A percentile compares a stretch with the other conserved stretches of the same genome.
Conservation (phyloP, 371 early-diverging fungal species). For the Syncephalastrum contaminatum region DNA sequence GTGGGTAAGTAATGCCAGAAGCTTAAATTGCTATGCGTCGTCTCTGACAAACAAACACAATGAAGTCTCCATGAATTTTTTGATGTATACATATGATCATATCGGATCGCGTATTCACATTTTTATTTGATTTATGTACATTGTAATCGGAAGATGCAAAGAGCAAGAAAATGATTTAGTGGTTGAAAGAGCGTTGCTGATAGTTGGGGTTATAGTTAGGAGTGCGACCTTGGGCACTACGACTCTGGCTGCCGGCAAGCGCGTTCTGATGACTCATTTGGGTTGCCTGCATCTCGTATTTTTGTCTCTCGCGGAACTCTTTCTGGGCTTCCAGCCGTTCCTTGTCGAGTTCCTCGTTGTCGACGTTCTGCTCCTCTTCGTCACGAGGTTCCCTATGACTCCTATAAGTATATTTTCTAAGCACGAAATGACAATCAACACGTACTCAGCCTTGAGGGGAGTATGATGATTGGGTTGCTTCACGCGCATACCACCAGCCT, state of each 20-base stretch:
- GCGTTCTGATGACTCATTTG: constrained; percentile 54
- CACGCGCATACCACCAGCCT: constrained; percentile 16
- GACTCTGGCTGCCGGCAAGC: constrained; percentile 62
- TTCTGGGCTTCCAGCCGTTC: constrained; percentile 7
- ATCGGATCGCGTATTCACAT: too few relatives aligned
- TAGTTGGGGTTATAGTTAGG: constrained; percentile 7
- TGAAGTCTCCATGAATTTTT: too few relatives aligned
- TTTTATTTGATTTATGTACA: too few relatives aligned
- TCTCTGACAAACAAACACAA: too few relatives aligned
- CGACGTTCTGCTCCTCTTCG: not conserved
- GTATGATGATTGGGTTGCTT: constrained; percentile 5
- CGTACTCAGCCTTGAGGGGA: constrained; percentile 10
- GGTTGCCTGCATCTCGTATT: constrained; percentile 1
- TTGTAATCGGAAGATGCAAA: too few relatives aligned
- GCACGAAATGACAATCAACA: not conserved
- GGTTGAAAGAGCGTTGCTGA: constrained; percentile 13
- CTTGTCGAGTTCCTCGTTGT: not conserved
- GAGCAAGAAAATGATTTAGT: not conserved
- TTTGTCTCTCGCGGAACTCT: constrained; percentile 8
- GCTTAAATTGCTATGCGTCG: too few relatives aligned
- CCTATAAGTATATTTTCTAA: too few relatives aligned
- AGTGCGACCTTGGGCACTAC: not conserved
- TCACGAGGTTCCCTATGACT: constrained; percentile 1
- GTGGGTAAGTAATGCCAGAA: too few relatives aligned
- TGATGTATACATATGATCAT: too few relatives aligned